Conservation (phyloP, 2,329 filamentous ascomycete species). For the Trichocomaceae sp. region DNA sequence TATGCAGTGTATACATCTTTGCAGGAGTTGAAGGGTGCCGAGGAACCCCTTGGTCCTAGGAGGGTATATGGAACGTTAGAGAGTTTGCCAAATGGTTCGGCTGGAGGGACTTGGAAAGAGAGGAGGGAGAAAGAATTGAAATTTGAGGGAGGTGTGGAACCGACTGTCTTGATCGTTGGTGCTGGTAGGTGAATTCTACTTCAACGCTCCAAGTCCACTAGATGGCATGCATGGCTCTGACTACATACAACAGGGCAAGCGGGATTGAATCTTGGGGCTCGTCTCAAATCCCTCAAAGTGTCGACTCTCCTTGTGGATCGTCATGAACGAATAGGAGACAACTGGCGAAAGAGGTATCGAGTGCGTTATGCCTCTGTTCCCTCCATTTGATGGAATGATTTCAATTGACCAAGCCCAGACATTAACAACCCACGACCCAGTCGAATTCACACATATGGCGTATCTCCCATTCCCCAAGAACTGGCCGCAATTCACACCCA, state of each 20-base stretch:
- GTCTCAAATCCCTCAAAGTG: constrained; percentile 36
- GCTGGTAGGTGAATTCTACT: constrained; percentile 23
- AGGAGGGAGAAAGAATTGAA: constrained; percentile 27
- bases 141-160: constrained; percentile 25
- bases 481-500: constrained; percentile 40
- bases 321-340: constrained; percentile 43
- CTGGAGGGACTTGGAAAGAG: constrained; percentile 33
- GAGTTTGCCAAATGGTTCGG: constrained; percentile 27
- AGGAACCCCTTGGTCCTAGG: constrained; percentile 28
- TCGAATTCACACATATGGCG: constrained; percentile 34
- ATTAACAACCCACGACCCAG: constrained; percentile 37
- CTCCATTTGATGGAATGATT: not conserved
- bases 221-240: not conserved
- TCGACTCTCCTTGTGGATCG: constrained; percentile 41
- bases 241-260: constrained; percentile 31
- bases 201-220: not conserved
- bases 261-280: constrained; percentile 37
- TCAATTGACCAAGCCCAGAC: constrained; percentile 19
- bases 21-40: constrained; percentile 29
- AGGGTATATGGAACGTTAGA: constrained; percentile 31
- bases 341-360: constrained; percentile 47
- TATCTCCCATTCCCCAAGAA: constrained; percentile 38
- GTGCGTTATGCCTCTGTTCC: constrained; percentile 14
- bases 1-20: constrained; percentile 35
- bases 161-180: constrained; percentile 37